Evolutionary conservation across 2,329 filamentous ascomycete species (phyloP), one percentile per base, ranked within the genome.

Genomic region (Pleoardoris graminearum): DNA sequence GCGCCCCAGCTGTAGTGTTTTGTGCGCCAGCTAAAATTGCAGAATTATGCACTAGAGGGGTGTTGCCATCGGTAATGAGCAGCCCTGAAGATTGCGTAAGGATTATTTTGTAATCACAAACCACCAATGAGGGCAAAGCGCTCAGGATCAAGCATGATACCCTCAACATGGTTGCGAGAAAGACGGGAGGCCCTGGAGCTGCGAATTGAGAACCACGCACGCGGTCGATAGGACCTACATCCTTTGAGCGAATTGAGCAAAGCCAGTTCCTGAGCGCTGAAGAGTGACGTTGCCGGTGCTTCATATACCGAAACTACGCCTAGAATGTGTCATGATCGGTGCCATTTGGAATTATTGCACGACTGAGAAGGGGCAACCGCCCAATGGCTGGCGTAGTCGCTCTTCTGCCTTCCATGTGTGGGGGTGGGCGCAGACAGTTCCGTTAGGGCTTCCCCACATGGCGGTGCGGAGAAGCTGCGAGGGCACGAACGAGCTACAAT

Each of bases 261-360:
- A 51, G 23, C 22, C n/a, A 11, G 45, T 53, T 58, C 48, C 53
- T 53, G 53, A 51, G 45, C 41, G 25, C 48, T 48, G 46, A n/a
- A 41, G 21, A 37, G 12, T 29, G 38, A 12, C 10, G 17, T 37
- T 52, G 50, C 55, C 51, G 58, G 46, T 44, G n/a, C 21, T 53
- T 45, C 54, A 61, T 61, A 41, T 57, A 59, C 58, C 55, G 58
- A 61, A 55, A 59, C 58, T 51, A 59, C 46, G 44, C 51, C 55
- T 19, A 21, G 48, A 53, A 30, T n/a, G 44, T 48, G 43, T 12
- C 43, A 50, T 50, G 57, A 60, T 58, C 52, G 32, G 25, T 52
- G 25, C 48, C 6, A 41, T 16, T 25, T 33, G 38, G 17, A 27
- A 12, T 21, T 22, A 49, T 37, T 23, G 8, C 36, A 43, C 30